Evolutionary conservation across 2,329 filamentous ascomycete species (phyloP), one percentile per base, ranked within the genome.

Genomic region (Pseudohalonectria lignicola): DNA sequence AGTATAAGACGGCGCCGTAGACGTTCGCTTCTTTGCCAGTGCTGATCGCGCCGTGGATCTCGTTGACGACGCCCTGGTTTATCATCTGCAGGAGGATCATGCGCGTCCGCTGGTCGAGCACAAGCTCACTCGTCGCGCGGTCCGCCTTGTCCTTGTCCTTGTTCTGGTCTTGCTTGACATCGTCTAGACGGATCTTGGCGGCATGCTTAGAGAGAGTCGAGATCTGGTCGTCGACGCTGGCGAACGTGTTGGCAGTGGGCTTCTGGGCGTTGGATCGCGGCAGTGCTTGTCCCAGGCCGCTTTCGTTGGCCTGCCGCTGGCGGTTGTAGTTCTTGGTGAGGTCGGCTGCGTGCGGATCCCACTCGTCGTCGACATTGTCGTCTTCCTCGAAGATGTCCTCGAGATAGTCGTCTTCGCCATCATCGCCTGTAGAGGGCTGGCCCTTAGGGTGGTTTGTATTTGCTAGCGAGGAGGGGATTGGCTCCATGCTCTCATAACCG

Each of bases 21-120:
- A 98, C 92, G 57, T 98, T 98, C 43, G 92, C 92, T 61, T 98
- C 92, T 59, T 98, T 98, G 40, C 92, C 92, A 0, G 92, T 98
- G 43, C 86, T 94, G 49, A 98, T 74, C 55, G 92, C 92, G 34
- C 93, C 92, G 56, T 98, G 87, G 37, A 98, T 81, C 59, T 95
- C 88, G 41, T 82, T 85, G 36, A 98, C 79, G 45, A 90, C 70
- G 43, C 86, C 82, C 25, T 86, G 79, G 59, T 96, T 95, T 66
- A 96, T 90, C 74, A 98, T 86, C 63, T 95, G 86, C 46, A 95
- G 69, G 39, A 98, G 67, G 43, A 98, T 88, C 86, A 95, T 94
- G 48, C 88, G 82, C 12, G 92, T 98, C 39, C 87, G 75, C 45
- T 87, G 86, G 61, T 98, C 92, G 43, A 98, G 67, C 35, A 98